These are phyloP conservation scores for Sphagnum magellanicum DNA, from an alignment of 228 moss, liverwort and hornwort species.

Conservation along the genomic window DNA sequence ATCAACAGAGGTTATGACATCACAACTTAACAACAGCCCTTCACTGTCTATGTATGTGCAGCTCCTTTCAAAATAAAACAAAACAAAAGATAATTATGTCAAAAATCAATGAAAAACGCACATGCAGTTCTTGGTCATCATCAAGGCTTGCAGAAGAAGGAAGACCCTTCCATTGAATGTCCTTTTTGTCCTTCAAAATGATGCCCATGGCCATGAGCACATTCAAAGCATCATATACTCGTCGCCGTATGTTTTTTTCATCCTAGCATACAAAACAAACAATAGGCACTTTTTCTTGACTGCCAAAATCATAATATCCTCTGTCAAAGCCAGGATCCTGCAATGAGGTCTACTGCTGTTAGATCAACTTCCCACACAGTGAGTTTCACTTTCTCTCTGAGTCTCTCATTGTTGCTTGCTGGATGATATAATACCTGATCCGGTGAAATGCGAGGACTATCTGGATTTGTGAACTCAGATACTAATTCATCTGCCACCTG, in stretches of 20 bases:
- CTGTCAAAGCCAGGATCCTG: too few relatives aligned
- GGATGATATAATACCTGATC: constrained; percentile 57
- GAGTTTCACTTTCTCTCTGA: too few relatives aligned
- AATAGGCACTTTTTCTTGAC: too few relatives aligned
- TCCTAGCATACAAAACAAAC: constrained; percentile 29
- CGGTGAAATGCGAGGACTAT: constrained; percentile 73
- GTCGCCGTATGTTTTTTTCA: constrained; percentile 92
- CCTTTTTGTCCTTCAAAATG: constrained; percentile 94
- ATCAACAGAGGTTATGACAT: too few relatives aligned
- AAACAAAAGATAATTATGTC: too few relatives aligned
- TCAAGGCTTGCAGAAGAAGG: constrained; percentile 46
- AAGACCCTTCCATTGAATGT: constrained; percentile 95
- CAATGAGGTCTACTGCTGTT: too few relatives aligned
- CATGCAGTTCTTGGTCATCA: constrained; percentile 43
- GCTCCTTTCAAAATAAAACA: too few relatives aligned
- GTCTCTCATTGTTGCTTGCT: too few relatives aligned
- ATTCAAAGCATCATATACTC: constrained; percentile 97
- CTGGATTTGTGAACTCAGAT: constrained; percentile 90
- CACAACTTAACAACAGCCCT: too few relatives aligned
- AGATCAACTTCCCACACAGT: too few relatives aligned
- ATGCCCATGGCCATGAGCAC: constrained; percentile 99
- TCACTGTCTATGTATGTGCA: too few relatives aligned
- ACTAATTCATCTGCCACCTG: constrained; percentile 99
- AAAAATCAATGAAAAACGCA: constrained; percentile 1
- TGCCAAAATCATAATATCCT: too few relatives aligned